These are phyloP conservation scores for Solanum sparsipilum DNA, from an alignment of 257 asterid species.

Conservation along the genomic window DNA sequence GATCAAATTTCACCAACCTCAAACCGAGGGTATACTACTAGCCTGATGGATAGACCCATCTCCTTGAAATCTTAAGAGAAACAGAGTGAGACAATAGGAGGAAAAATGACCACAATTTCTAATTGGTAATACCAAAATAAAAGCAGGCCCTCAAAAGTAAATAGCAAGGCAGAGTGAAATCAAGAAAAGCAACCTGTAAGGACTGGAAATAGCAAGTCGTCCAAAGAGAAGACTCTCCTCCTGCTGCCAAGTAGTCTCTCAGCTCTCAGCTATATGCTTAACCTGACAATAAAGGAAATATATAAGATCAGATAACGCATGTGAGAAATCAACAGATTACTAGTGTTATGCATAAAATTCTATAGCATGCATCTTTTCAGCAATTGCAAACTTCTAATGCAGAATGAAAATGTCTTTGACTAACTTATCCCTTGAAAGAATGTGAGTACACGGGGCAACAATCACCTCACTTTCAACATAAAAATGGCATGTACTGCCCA, in stretches of 20 bases:
- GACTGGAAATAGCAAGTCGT: not conserved
- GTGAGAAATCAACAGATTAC: not conserved
- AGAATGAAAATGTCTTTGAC: not conserved
- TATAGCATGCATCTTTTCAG: not conserved
- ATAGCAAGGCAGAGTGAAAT: not conserved
- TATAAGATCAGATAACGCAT: not conserved
- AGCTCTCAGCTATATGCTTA: not conserved
- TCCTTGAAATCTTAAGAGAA: not conserved
- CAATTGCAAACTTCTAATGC: not conserved
- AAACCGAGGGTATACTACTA: not conserved
- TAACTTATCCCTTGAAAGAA: not conserved
- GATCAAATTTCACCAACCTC: not conserved
- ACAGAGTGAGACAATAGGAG: not conserved
- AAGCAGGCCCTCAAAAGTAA: not conserved
- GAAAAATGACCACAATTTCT: not conserved
- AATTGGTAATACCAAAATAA: not conserved
- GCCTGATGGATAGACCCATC: not conserved
- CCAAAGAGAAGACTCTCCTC: not conserved
- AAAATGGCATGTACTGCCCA: not conserved
- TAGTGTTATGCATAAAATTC: not conserved
- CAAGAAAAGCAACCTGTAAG: not conserved
- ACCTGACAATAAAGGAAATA: not conserved
- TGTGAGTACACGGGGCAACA: not conserved
- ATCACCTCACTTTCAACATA: not conserved
- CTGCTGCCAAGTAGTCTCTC: not conserved